A percentile compares a stretch with the other conserved stretches of the same genome.
phyloP scores from a whole-genome alignment of 768 basidiomycete genomes.

The Pulveroboletus sp. region DNA sequence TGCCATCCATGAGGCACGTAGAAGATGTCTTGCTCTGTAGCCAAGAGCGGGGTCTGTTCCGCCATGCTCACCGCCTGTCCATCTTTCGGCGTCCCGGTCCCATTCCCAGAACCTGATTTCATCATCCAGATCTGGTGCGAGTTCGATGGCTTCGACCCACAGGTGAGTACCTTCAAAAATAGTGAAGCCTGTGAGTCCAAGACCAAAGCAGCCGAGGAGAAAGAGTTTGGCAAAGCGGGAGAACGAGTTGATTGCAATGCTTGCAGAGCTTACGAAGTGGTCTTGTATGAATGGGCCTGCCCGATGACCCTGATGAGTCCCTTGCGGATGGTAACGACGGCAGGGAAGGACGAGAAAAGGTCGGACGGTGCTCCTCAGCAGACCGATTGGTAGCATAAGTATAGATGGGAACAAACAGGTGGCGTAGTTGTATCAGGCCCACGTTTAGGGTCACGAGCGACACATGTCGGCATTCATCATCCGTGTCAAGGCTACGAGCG shows the following conservation, averaged over 20 bases:
- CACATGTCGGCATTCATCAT: background rate
- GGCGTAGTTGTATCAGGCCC: background rate
- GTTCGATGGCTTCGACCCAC: conserved; percentile 58
- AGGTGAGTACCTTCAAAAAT: conserved; percentile 55
- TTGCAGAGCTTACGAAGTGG: conserved; percentile 32
- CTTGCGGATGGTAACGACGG: conserved; percentile 19
- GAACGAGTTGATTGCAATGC: conserved; percentile 41
- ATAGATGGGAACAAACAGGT: background rate
- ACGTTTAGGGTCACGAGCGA: no score
- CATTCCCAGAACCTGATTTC: conserved; percentile 61
- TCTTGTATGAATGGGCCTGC: conserved; percentile 24
- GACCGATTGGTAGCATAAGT: conserved; percentile 13
- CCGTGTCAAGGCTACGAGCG: background rate
- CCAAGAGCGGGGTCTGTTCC: conserved; percentile 75
- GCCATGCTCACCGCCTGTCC: conserved; percentile 53
- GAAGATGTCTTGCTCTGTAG: conserved; percentile 51
- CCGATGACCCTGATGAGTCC: conserved; percentile 1
- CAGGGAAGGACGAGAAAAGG: background rate
- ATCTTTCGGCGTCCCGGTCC: conserved; percentile 57
- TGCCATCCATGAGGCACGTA: conserved; percentile 70
- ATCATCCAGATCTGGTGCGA: conserved; percentile 43
- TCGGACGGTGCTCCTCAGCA: conserved; percentile 5
- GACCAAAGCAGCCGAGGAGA: conserved; percentile 38
- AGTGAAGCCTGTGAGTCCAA: conserved; percentile 42
- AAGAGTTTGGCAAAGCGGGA: conserved; percentile 48